A percentile compares a stretch with the other conserved stretches of the same genome.
Conservation (phyloP, 257 asterid species). For the Striga asiatica region DNA sequence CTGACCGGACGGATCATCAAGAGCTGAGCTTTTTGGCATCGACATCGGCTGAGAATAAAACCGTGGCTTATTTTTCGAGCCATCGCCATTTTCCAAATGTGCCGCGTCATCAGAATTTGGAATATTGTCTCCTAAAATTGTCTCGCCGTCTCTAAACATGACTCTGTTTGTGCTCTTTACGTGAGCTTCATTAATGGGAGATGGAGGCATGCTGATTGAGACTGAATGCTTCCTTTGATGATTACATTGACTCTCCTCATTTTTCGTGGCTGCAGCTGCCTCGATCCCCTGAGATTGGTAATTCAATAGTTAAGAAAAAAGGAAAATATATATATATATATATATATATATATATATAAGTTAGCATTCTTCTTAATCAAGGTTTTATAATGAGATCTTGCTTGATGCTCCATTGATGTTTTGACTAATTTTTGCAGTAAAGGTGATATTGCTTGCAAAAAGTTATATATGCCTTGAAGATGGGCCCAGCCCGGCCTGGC, state of each 20-base stretch:
- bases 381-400: too few relatives aligned
- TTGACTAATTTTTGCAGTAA: too few relatives aligned
- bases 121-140: neutral
- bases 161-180: constrained; percentile 26
- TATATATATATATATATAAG: neutral
- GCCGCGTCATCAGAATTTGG: constrained; percentile 2
- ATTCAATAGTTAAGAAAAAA: neutral
- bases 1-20: constrained; percentile 16
- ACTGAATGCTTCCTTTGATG: constrained; percentile 23
- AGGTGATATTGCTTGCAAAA: too few relatives aligned
- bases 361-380: too few relatives aligned
- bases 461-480: too few relatives aligned
- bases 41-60: constrained; percentile 63
- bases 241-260: neutral
- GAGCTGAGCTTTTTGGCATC: constrained; percentile 28
- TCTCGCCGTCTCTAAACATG: constrained; percentile 18
- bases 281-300: constrained; percentile 28
- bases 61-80: constrained; percentile 2
- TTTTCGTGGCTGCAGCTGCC: constrained; percentile 13
- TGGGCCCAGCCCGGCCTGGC: too few relatives aligned
- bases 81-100: neutral
- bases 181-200: constrained; percentile 30
- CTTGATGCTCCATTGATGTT: too few relatives aligned
- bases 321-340: neutral
- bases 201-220: constrained; percentile 66